Conservation (phyloP, 2,329 filamentous ascomycete genomes). For the Cordyceps sp. region DNA sequence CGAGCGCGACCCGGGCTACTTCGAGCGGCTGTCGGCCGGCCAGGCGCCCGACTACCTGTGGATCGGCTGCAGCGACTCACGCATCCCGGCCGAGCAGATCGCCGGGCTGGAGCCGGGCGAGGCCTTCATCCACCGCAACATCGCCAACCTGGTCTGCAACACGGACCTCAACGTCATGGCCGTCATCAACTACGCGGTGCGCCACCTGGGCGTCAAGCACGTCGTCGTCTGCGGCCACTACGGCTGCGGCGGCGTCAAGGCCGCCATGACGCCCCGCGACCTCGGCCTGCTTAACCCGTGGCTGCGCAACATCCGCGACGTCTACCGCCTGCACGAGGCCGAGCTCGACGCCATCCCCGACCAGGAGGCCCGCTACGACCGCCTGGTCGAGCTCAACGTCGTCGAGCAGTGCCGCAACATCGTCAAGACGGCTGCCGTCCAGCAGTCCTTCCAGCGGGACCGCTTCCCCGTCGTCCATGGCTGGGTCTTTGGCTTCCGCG, state of each 20-base stretch:
- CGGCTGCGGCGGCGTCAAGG: constrained; percentile 61
- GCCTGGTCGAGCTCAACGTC: constrained; percentile 74
- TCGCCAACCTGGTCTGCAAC: constrained; percentile 72
- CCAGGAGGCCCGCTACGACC: constrained; percentile 44
- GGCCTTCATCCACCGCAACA: constrained; percentile 88
- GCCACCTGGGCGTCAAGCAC: constrained; percentile 66
- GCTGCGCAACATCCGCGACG: constrained; percentile 59
- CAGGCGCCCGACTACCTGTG: constrained; percentile 61
- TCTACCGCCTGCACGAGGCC: constrained; percentile 53
- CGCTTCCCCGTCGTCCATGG: constrained; percentile 54
- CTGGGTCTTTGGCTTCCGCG: constrained; percentile 55
- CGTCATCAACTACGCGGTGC: constrained; percentile 78
- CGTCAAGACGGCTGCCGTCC: constrained; percentile 65
- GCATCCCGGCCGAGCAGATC: constrained; percentile 82
- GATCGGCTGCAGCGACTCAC: constrained; percentile 84
- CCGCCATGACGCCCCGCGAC: constrained; percentile 55
- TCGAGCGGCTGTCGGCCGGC: constrained; percentile 44
- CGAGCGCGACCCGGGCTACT: constrained; percentile 45
- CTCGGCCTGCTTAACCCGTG: constrained; percentile 57
- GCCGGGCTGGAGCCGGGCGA: constrained; percentile 73
- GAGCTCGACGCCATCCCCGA: constrained; percentile 50
- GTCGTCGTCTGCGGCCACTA: constrained; percentile 69
- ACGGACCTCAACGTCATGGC: constrained; percentile 65
- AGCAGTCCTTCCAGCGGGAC: constrained; percentile 49
- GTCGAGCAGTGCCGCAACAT: constrained; percentile 61